Conservation (phyloP, 345 rosid species). For the Erucastrum elatum region DNA sequence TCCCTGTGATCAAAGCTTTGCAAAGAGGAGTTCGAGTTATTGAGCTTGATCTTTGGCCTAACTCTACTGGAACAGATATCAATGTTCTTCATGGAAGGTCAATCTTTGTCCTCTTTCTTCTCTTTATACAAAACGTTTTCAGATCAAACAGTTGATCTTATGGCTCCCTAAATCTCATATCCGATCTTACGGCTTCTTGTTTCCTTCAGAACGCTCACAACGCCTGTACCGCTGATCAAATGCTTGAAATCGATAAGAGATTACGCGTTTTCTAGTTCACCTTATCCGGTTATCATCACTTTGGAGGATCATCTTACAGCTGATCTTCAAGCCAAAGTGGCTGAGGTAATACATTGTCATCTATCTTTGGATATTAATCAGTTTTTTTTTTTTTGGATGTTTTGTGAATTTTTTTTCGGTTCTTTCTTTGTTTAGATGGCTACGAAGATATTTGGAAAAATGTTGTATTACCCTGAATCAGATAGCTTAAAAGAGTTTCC, state of each 20-base stretch:
- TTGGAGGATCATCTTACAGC: slow-evolving; percentile 92
- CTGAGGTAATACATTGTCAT: slow-evolving; percentile 53
- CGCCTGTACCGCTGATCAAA: slow-evolving; percentile 71
- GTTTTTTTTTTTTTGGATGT: not conserved
- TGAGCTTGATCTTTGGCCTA: slow-evolving; percentile 95
- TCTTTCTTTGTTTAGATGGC: slow-evolving; percentile 51
- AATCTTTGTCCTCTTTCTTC: not conserved
- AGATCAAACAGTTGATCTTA: no score
- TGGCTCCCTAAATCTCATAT: not conserved
- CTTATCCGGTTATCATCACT: slow-evolving; percentile 87
- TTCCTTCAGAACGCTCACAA: slow-evolving; percentile 69
- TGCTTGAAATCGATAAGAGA: slow-evolving; percentile 79
- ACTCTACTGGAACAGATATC: slow-evolving; percentile 66
- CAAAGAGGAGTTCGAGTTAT: slow-evolving; percentile 83
- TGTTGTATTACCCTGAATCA: slow-evolving; percentile 64
- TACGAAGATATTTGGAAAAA: slow-evolving; percentile 65
- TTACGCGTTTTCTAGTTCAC: slow-evolving; percentile 71
- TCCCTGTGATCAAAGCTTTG: slow-evolving; percentile 75
- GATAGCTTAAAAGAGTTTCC: slow-evolving; percentile 73
- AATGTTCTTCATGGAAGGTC: slow-evolving; percentile 96
- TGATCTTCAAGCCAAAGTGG: slow-evolving; percentile 91
- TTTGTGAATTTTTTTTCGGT: not conserved
- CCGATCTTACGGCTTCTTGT: not conserved
- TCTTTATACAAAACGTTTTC: not conserved
- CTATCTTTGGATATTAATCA: not conserved